A percentile compares a stretch with the other conserved stretches of the same genome.
Conservation (phyloP, 495 filamentous ascomycete genomes). For the Trichoderma erinaceum region DNA sequence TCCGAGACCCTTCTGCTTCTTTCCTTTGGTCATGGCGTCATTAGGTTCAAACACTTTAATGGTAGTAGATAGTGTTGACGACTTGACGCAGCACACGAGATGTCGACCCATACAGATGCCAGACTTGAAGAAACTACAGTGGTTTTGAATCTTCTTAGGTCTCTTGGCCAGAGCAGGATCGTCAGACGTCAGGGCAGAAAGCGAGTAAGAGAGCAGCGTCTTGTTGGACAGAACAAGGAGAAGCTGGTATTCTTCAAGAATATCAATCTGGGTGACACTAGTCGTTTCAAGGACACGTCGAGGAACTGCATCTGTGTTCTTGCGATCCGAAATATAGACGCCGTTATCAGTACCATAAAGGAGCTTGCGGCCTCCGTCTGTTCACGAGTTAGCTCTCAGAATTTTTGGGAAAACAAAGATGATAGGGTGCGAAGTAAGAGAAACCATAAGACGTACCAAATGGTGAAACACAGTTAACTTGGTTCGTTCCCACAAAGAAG, state of each 20-base stretch:
- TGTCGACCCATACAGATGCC: conserved; percentile 93
- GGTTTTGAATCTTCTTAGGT: conserved; percentile 94
- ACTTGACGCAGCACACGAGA: conserved; percentile 91
- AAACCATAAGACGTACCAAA: conserved; percentile 53
- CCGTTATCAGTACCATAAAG: conserved; percentile 91
- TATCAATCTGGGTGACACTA: conserved; percentile 90
- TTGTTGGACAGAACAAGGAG: conserved; percentile 91
- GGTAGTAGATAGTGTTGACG: conserved; percentile 78
- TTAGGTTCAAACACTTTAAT: conserved; percentile 98
- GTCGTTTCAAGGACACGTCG: conserved; percentile 78
- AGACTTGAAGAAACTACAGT: conserved; percentile 97
- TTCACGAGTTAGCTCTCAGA: conserved; percentile 28
- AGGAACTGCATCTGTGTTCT: conserved; percentile 77
- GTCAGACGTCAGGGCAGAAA: conserved; percentile 73
- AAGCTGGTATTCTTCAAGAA: conserved; percentile 88
- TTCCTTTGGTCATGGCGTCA: conserved; percentile 78
- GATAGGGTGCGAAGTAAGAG: not conserved
- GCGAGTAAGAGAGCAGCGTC: conserved; percentile 77
- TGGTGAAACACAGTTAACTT: conserved; percentile 89
- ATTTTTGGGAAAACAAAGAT: not conserved
- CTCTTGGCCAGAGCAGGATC: conserved; percentile 75
- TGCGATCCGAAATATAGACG: conserved; percentile 85
- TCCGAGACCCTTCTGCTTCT: conserved; percentile 85
- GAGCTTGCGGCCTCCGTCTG: conserved; percentile 88
- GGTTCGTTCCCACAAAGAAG: conserved; percentile 75